A percentile compares a stretch with the other conserved stretches of the same genome.
Conservation (phyloP, 345 rosid species). For the Angophora floribunda region DNA sequence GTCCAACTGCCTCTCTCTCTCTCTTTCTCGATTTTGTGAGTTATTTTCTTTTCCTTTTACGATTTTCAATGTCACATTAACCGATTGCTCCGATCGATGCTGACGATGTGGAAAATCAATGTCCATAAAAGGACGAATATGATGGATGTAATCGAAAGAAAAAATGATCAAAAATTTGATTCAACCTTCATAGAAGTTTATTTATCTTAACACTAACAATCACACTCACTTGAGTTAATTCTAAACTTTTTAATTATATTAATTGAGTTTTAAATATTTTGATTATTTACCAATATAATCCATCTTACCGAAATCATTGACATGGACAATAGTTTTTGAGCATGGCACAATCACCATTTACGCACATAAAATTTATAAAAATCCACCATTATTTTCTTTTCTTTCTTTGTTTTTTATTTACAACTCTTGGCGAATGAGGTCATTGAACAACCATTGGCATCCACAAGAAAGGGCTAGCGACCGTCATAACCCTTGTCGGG, state of each 20-base stretch:
- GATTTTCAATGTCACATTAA: background rate
- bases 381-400: no score
- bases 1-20: background rate
- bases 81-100: background rate
- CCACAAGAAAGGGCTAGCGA: no score
- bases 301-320: fast-evolving
- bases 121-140: background rate
- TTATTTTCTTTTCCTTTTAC: background rate
- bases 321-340: fast-evolving
- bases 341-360: fast-evolving
- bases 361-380: no score
- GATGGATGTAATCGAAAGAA: background rate
- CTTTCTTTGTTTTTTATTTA: no score
- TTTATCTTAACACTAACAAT: background rate
- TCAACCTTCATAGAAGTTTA: background rate
- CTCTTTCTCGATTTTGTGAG: background rate
- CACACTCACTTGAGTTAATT: background rate
- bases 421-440: no score
- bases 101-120: background rate
- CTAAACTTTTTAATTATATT: no score
- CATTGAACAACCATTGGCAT: no score
- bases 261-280: no score
- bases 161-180: background rate
- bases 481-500: background rate
- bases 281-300: background rate